phyloP scores from a whole-genome alignment of 176 grass and related monocot genomes.

The Ananas comosus region DNA sequence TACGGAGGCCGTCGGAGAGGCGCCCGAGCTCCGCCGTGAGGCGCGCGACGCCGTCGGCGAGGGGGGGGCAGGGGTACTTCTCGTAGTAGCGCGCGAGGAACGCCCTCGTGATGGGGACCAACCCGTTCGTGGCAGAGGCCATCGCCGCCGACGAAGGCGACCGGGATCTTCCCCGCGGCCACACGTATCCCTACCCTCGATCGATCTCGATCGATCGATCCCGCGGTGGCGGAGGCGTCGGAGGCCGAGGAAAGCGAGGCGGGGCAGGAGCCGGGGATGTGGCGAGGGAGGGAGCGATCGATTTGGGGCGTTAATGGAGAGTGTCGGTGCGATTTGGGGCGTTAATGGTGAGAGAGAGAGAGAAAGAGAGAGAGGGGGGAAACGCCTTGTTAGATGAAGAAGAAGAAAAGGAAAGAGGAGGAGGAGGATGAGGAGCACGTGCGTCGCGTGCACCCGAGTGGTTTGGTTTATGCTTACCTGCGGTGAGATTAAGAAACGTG shows the following conservation, averaged over 20 bases:
- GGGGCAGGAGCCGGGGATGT: too few relatives aligned
- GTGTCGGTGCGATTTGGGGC: background rate
- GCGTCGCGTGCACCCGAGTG: conserved; percentile 7
- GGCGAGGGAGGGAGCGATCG: background rate
- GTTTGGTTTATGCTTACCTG: background rate
- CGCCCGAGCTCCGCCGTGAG: conserved; percentile 42
- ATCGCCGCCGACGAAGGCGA: conserved; percentile 23
- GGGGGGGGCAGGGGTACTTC: conserved; percentile 43
- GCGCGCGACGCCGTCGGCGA: conserved; percentile 33
- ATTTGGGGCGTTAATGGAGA: background rate
- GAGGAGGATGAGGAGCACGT: background rate
- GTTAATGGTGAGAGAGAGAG: background rate
- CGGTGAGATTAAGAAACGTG: background rate
- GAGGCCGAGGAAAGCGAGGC: conserved; percentile 6
- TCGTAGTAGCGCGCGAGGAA: conserved; percentile 88
- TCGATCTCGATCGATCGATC: background rate
- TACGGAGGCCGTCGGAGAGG: conserved; percentile 40
- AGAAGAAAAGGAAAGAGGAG: background rate
- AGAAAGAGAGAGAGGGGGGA: background rate
- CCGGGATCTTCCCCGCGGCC: conserved; percentile 2
- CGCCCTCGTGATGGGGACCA: conserved; percentile 86
- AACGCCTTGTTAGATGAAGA: background rate
- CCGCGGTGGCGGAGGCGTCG: background rate
- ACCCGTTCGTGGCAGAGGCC: conserved; percentile 47
- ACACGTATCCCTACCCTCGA: too few relatives aligned